A percentile compares a stretch with the other conserved stretches of the same genome.
Evolutionary conservation across 495 filamentous ascomycete genomes (phyloP).

Genomic region (Paragyromitra xinjiangensis): DNA sequence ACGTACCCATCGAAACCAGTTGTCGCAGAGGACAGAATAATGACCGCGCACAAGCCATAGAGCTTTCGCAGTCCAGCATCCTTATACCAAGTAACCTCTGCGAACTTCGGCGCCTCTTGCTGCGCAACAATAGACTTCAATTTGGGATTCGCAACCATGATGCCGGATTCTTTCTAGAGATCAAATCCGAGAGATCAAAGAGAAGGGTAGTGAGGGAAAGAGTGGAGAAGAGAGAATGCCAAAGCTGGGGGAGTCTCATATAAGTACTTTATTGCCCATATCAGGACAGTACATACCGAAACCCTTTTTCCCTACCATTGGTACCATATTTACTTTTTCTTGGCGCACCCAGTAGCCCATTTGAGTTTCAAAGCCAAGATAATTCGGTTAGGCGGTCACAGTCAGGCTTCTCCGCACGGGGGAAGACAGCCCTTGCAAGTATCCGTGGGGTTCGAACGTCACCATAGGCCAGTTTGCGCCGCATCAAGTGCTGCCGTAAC

Average conservation of each 20-base stretch:
- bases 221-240: not conserved
- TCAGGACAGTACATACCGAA: not conserved
- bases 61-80: constrained; percentile 70
- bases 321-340: not conserved
- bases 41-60: constrained; percentile 65
- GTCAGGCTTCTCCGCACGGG: constrained; percentile 37
- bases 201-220: constrained; percentile 25
- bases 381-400: constrained; percentile 33
- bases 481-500: constrained; percentile 5
- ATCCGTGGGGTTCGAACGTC: constrained; percentile 16
- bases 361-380: not conserved
- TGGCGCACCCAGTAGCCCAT: not conserved
- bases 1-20: constrained; percentile 71
- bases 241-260: constrained; percentile 36
- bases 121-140: constrained; percentile 25
- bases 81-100: constrained; percentile 68
- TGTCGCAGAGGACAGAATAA: constrained; percentile 71
- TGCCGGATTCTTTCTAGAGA: constrained; percentile 32
- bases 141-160: constrained; percentile 27
- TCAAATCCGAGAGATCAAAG: constrained; percentile 17
- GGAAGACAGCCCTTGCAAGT: constrained; percentile 20
- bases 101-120: constrained; percentile 60
- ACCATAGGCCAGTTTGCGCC: constrained; percentile 32
- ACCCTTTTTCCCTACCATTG: not conserved
- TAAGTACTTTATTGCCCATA: constrained; percentile 28